Conservation (phyloP, 2,329 filamentous ascomycete species). For the Monilinia laxa region DNA sequence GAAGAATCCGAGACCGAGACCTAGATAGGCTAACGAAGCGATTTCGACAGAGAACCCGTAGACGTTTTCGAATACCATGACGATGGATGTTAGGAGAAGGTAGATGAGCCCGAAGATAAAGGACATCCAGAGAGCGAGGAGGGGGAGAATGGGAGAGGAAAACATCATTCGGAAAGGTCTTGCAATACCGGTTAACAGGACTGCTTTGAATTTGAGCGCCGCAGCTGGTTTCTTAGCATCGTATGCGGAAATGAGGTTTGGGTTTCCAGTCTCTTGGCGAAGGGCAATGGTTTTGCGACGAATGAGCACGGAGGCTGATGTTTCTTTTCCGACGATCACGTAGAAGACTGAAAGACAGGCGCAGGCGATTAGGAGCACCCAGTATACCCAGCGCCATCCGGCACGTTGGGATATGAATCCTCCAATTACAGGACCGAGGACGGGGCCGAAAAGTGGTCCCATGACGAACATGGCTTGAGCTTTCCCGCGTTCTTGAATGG, state of each 20-base stretch:
- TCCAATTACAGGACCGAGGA: slow-evolving; percentile 38
- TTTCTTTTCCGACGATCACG: slow-evolving; percentile 48
- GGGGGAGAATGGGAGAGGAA: slow-evolving; percentile 45
- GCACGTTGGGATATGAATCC: slow-evolving; percentile 41
- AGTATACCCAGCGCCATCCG: slow-evolving; percentile 46
- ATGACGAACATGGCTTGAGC: slow-evolving; percentile 54
- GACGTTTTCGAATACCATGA: slow-evolving; percentile 29
- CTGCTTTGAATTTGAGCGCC: slow-evolving; percentile 35
- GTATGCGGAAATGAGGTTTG: slow-evolving; percentile 47
- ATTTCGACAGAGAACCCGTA: slow-evolving; percentile 47
- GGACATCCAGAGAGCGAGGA: slow-evolving; percentile 28
- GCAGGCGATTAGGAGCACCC: slow-evolving; percentile 46
- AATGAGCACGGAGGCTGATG: slow-evolving; percentile 50
- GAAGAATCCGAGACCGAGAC: slow-evolving; percentile 46
- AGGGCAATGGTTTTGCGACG: slow-evolving; percentile 41
- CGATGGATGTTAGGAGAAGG: slow-evolving; percentile 33
- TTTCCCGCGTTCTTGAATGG: slow-evolving; percentile 54
- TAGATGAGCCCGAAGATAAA: slow-evolving; percentile 37
- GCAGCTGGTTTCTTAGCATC: slow-evolving; percentile 29
- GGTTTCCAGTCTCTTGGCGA: slow-evolving; percentile 45
- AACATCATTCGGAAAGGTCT: slow-evolving; percentile 47
- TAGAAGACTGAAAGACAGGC: slow-evolving; percentile 41
- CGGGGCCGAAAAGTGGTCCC: slow-evolving; percentile 44
- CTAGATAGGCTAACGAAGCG: slow-evolving; percentile 49
- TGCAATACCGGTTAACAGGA: slow-evolving; percentile 35